Evolutionary conservation across 306 rosid genomes (phyloP).

Genomic region (Cicer chorassanicum): DNA sequence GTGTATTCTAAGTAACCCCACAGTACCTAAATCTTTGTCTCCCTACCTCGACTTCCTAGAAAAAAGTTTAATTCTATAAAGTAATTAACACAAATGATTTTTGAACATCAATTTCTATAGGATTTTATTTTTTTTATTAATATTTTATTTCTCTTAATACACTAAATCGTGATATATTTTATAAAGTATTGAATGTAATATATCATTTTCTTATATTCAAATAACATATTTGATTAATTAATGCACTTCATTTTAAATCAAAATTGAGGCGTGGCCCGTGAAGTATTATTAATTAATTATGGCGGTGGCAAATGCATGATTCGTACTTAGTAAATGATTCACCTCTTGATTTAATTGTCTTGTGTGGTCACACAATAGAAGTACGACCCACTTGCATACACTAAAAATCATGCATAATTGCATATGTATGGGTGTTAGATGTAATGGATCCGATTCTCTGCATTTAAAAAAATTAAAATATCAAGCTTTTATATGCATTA

Average conservation of each 20-base stretch:
- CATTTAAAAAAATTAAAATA: too few species aligned
- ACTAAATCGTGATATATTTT: too few species aligned
- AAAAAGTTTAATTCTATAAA: constrained; percentile 35
- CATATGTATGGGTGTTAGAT: too few species aligned
- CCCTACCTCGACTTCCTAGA: constrained; percentile 8
- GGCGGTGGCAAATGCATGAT: constrained; percentile 13
- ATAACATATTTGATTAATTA: not conserved
- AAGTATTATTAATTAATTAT: not conserved
- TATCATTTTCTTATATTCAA: too few species aligned
- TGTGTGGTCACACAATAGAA: constrained; percentile 40
- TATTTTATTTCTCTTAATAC: too few species aligned
- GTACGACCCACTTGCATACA: constrained; percentile 35
- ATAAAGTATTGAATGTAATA: too few species aligned
- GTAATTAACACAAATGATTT: too few species aligned
- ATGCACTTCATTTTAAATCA: constrained; percentile 11
- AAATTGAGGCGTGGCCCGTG: not conserved
- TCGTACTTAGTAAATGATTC: not conserved
- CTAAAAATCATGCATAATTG: constrained; percentile 25
- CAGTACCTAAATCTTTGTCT: constrained; percentile 60
- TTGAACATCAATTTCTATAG: too few species aligned
- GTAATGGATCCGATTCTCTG: too few species aligned
- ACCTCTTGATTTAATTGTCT: constrained; percentile 2
- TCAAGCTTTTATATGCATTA: too few species aligned
- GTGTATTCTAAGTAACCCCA: constrained; percentile 30
- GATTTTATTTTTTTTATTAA: too few species aligned